Evolutionary conservation across 2,329 filamentous ascomycete species (phyloP).

Genomic region (Colletotrichum sp.): DNA sequence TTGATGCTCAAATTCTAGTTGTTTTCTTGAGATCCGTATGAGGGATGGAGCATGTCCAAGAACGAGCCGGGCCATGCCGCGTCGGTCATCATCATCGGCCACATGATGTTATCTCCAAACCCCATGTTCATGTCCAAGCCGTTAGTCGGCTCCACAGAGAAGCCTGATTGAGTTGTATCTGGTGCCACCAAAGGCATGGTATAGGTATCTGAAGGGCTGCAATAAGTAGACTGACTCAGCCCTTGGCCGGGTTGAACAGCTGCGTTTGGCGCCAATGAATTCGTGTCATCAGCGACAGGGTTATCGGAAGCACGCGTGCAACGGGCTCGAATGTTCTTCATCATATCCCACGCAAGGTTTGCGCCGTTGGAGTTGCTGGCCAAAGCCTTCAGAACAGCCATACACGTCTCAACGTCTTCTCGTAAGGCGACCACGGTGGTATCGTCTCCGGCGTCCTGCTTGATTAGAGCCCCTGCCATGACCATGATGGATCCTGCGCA

Average conservation of each 20-base stretch:
- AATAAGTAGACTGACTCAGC: background rate
- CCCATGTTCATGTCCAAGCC: background rate
- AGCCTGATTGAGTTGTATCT: accelerated
- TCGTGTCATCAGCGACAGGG: accelerated
- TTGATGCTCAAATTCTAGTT: background rate
- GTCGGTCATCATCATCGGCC: background rate
- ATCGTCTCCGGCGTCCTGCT: background rate
- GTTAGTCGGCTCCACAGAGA: accelerated
- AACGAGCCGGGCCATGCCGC: background rate
- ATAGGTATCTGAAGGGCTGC: background rate
- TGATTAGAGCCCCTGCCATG: background rate
- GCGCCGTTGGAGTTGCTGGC: background rate
- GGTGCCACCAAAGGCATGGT: accelerated
- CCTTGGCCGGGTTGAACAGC: background rate
- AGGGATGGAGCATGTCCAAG: accelerated
- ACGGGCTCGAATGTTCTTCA: background rate
- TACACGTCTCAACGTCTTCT: background rate
- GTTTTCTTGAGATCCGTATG: background rate
- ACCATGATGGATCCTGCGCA: background rate
- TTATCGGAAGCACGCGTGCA: background rate
- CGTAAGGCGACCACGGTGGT: background rate
- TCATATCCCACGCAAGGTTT: background rate
- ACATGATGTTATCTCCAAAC: background rate
- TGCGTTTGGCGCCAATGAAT: accelerated
- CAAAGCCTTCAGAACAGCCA: background rate